Conservation (phyloP, 2,329 filamentous ascomycete species). For the Penicillium palitans region DNA sequence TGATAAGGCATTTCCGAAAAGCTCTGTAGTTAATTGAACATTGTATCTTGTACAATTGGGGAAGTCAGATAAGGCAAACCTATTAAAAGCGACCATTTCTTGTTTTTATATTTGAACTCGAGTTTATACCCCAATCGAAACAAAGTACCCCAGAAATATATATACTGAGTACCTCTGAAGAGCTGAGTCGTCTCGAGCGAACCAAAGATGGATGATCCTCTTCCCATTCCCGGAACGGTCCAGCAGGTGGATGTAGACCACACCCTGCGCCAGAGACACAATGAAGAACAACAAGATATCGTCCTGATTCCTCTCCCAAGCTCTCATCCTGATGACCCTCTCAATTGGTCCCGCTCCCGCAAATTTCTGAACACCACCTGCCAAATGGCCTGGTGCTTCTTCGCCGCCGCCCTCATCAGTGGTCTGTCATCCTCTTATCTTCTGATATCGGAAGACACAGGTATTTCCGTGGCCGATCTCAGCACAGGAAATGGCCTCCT, state of each 20-base stretch:
- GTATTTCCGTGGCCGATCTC: too few species aligned
- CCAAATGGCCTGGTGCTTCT: slow-evolving; percentile 14
- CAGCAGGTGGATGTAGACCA: not conserved
- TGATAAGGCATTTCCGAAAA: too few species aligned
- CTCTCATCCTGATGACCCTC: slow-evolving; percentile 18
- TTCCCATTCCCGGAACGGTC: not conserved
- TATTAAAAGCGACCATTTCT: too few species aligned
- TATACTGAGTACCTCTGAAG: not conserved
- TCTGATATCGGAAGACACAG: not conserved
- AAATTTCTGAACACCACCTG: slow-evolving; percentile 5
- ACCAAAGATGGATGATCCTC: not conserved
- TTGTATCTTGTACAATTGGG: too few species aligned
- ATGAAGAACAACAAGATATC: slow-evolving; percentile 8
- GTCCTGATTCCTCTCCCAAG: slow-evolving; percentile 18
- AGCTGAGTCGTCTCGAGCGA: not conserved
- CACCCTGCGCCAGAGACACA: not conserved
- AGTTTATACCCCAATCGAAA: not conserved
- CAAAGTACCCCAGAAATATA: not conserved
- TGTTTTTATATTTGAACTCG: too few species aligned
- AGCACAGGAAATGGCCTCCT: too few species aligned
- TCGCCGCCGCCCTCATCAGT: slow-evolving; percentile 10
- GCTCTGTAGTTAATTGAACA: too few species aligned
- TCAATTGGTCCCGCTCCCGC: slow-evolving; percentile 17
- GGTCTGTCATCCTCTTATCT: slow-evolving; percentile 9
- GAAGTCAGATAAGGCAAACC: too few species aligned